Evolutionary conservation across 768 basidiomycete species (phyloP), one percentile per base, ranked within the genome.

Genomic region (Pleurotus cornucopiae): DNA sequence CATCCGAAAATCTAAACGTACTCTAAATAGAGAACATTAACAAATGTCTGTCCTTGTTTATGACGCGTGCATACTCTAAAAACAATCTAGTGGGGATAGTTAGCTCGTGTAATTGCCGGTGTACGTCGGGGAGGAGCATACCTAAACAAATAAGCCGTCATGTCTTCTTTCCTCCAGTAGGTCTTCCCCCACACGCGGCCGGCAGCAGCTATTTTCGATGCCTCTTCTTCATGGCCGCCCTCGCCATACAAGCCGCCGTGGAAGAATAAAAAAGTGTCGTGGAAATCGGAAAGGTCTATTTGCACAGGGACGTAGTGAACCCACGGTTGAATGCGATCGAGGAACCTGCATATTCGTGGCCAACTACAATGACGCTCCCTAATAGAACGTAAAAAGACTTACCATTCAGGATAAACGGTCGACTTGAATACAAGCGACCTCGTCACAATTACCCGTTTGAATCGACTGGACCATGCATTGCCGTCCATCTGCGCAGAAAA

Each of bases 211-310:
- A 89, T 87, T 54, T 73, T 77, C 44, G 65, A 64, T 1, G 80
- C 88, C 43, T 85, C 64, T 4, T 70, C 79, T 30, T 88, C 86
- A 58, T 89, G 86, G 0, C 73, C 81, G 5, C 74, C 73, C 18
- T 75, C 70, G 6, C 81, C 79, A 26, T 76, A 65, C 0, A 76
- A 77, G 54, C 78, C 76, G 0, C 87, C 86, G 0, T 82, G 78
- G 67, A 91, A 91, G 73, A 93, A 92, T 1, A 81, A 71, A 34
- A 89, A 76, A 1, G 81, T 70, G 61, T 91, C 90, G 68, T 85
- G 80, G 6, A 92, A 63, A 64, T 91, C 88, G 0, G 78, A 73
- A 23, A 84, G 76, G 58, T 85, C 83, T 0, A 81, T 64, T 61
- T 84, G 81, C 7, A 89, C 71, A 1, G 88, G 88, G 11, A 89